phyloP scores from a whole-genome alignment of 2,329 filamentous ascomycete genomes.

The Rhinocladiella similis region DNA sequence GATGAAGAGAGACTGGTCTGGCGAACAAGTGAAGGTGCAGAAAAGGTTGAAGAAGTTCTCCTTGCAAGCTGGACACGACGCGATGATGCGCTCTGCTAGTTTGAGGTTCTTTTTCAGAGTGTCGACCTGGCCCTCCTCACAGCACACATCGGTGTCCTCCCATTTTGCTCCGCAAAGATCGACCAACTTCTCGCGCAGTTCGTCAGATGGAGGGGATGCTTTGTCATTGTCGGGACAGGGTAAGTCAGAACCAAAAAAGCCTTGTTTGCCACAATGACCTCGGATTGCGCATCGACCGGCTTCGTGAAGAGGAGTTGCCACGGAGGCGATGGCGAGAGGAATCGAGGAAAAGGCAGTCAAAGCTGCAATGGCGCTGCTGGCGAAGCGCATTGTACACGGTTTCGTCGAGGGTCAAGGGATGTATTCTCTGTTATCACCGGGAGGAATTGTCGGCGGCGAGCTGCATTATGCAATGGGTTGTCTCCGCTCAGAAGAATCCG shows the following conservation, averaged over 20 bases:
- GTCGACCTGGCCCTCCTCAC: constrained; percentile 77
- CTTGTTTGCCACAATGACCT: constrained; percentile 86
- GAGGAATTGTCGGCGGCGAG: not conserved
- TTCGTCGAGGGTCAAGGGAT: not conserved
- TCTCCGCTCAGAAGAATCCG: too few species aligned
- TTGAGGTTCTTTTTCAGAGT: constrained; percentile 80
- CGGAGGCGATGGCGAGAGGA: constrained; percentile 10
- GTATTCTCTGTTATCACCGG: not conserved
- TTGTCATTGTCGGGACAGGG: constrained; percentile 90
- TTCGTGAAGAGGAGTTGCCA: constrained; percentile 65
- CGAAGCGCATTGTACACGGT: constrained; percentile 14
- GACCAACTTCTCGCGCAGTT: constrained; percentile 74
- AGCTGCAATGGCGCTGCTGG: constrained; percentile 7
- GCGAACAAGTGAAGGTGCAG: constrained; percentile 97
- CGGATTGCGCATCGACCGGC: constrained; percentile 85
- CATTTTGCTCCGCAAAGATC: constrained; percentile 85
- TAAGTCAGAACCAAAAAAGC: constrained; percentile 83
- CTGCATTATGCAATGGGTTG: not conserved
- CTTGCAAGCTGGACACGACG: constrained; percentile 93
- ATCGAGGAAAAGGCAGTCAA: constrained; percentile 14
- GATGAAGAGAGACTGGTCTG: constrained; percentile 91
- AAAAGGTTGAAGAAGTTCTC: constrained; percentile 98
- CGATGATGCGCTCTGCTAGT: constrained; percentile 83
- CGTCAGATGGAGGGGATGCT: constrained; percentile 71
- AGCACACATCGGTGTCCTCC: constrained; percentile 82